Evolutionary conservation across 805 yeast genomes (phyloP).

Genomic region (Torulaspora gathmanii): DNA sequence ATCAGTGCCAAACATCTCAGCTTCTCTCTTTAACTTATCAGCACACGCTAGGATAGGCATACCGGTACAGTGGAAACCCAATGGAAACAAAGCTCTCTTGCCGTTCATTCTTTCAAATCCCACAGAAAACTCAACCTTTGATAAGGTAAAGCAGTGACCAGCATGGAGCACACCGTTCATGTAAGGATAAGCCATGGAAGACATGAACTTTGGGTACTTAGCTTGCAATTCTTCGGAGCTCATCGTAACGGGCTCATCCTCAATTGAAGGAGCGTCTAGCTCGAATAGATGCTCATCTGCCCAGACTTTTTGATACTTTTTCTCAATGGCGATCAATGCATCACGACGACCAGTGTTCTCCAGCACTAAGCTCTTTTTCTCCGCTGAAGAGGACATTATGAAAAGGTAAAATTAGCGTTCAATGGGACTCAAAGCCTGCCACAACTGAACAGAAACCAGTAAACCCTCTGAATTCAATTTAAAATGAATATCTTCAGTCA

Average conservation of each 20-base stretch:
- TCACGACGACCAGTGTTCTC: conserved; percentile 89
- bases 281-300: conserved; percentile 80
- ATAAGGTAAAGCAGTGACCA: conserved; percentile 92
- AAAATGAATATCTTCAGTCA: background rate
- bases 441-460: background rate
- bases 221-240: conserved; percentile 65
- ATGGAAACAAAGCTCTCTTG: conserved; percentile 85
- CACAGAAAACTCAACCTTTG: conserved; percentile 85
- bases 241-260: conserved; percentile 54
- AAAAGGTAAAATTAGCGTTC: background rate
- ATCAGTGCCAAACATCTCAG: conserved; percentile 83
- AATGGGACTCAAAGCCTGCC: background rate
- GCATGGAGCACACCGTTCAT: conserved; percentile 98
- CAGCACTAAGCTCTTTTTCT: conserved; percentile 35
- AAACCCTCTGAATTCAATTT: background rate
- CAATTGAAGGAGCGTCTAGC: conserved; percentile 76
- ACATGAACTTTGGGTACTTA: conserved; percentile 79
- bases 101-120: conserved; percentile 96
- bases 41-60: conserved; percentile 97
- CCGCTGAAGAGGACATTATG: conserved; percentile 28
- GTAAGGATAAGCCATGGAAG: conserved; percentile 97
- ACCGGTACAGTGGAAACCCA: conserved; percentile 99
- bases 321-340: conserved; percentile 81
- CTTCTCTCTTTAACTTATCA: conserved; percentile 88
- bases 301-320: conserved; percentile 85